Base-by-base conservation (phyloP, 2,329 filamentous ascomycete species). In the Myriangium duriaei region DNA sequence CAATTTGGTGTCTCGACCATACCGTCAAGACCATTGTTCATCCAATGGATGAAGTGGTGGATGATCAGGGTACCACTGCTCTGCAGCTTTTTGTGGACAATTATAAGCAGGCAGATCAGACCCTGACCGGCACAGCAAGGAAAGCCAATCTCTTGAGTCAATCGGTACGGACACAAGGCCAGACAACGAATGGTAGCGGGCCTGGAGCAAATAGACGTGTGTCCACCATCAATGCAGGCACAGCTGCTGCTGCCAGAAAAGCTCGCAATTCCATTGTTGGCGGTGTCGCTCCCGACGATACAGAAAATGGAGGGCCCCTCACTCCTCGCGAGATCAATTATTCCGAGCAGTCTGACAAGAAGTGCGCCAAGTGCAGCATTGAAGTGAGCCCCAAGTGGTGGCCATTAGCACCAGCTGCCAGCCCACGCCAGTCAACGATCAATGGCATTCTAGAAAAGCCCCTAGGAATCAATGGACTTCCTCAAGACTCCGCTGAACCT, bases 21-120 rank as follows among this genome's bases (percentile, higher is more conserved):
- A 49, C 54, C 5, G 67, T 75, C 30, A 85, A 86, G 58, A 75
- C 74, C 1, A 69, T 74, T 28, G 67, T 92, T 5, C 83, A 96
- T 59, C 72, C 69, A 9, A 84, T 95, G 66, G 72, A 82, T 45
- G 86, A 95, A 47, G 56, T 73, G 14, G 76, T 81, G 9, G 76
- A 79, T 39, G 76, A 80, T 13, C 67, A 68, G n/a, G 76, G 76
- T n/a, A 61, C 76, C 37, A 92, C 79, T 49, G 85, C 83, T 7
- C 63, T 98, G 34, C 86, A 95, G 56, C 68, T 93, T 16, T 98
- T 82, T 55, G 83, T 81, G 31, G 79, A 80, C 48, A 86, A 79
- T 41, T 95, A 85, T 66, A 98, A 98, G 59, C 88, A 96, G 60
- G 88, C 91, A 6, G 91, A 98, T 55, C 71, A 88, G 29, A 76